Base-by-base conservation (phyloP, 164 flowering plant species). In the Magnolia sinica region DNA sequence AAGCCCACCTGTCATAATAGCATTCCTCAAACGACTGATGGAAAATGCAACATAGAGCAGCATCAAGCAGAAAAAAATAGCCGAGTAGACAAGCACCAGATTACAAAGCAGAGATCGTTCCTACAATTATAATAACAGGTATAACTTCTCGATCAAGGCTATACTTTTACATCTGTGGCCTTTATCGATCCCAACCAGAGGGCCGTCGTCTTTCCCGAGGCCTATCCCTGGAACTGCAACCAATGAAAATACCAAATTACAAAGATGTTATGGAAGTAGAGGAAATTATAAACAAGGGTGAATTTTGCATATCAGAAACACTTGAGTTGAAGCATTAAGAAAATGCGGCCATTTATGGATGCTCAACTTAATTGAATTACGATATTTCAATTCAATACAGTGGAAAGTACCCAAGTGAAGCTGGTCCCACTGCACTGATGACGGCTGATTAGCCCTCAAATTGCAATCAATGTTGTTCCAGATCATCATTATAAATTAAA, bases 101-200 rank as follows among this genome's bases (percentile, higher is more conserved):
- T 22, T 72, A 73, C 51, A 55, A 23, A 11, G 8, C 10, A 13
- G 49, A 13, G 49, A 70, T 20, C 29, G 13, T 73, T 24, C 65
- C 75, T 59, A 14, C 37, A 59, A 31, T 73, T 61, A 14, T 73
- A 24, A 18, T 73, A 70, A 49, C 58, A 49, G 22, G 24, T 63
- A 61, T n/a, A 59, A 61, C 45, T 73, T 24, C 67, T 31, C 37
- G 3, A 31, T 37, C 14, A 7, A 59, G 11, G 51, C 19, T 10
- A 29, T 37, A 4, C 8, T 68, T 29, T 24, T 10, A 61, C 67
- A 61, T 61, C 49, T 31, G 11, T 64, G n/a, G 3, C 9, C 7
- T n/a, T 19, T 59, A 91, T 1, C 90, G 86, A 77, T 95, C 99
- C 99, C 99, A 95, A 29, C 98, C 99, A 71, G 99, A 95, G 1